phyloP scores from a whole-genome alignment of 768 basidiomycete genomes.

The Trametes meyenii region DNA sequence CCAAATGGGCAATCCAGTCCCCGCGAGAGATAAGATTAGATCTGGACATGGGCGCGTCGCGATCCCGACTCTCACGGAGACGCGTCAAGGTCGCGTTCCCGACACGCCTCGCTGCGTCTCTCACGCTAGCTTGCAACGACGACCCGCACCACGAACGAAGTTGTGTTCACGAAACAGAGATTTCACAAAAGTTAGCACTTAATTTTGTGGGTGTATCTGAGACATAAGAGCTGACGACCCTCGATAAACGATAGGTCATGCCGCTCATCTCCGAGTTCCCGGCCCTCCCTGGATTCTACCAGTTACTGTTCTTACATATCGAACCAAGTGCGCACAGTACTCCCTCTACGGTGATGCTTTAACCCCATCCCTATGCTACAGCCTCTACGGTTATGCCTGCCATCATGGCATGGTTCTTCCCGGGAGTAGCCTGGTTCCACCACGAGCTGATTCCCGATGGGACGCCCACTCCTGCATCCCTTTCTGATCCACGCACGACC shows the following conservation, averaged over 20 bases:
- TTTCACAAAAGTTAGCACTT: too few species aligned
- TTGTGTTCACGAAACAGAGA: too few species aligned
- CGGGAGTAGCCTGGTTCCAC: slow-evolving; percentile 70
- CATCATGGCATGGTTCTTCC: slow-evolving; percentile 55
- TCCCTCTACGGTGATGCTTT: neutral
- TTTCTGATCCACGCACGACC: slow-evolving; percentile 51
- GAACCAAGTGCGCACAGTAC: slow-evolving; percentile 53
- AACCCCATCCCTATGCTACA: slow-evolving; percentile 29
- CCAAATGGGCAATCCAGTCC: neutral
- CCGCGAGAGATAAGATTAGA: neutral
- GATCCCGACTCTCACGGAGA: neutral
- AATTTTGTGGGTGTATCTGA: too few species aligned
- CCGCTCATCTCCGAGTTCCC: slow-evolving; percentile 44
- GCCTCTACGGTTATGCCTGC: slow-evolving; percentile 56
- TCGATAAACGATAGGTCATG: neutral
- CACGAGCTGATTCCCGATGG: slow-evolving; percentile 60
- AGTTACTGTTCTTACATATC: slow-evolving; percentile 61
- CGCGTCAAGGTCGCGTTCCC: neutral
- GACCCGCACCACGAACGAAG: too few species aligned
- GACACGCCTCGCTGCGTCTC: neutral
- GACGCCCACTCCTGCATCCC: slow-evolving; percentile 31
- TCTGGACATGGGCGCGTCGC: neutral
- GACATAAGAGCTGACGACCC: too few species aligned
- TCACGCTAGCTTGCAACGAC: too few species aligned
- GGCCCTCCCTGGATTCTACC: slow-evolving; percentile 66